Percentiles rank a stretch among this genome's conserved stretches.
Evolutionary conservation across 179 eudicot genomes (phyloP).

Genomic region (Beta corolliflora): DNA sequence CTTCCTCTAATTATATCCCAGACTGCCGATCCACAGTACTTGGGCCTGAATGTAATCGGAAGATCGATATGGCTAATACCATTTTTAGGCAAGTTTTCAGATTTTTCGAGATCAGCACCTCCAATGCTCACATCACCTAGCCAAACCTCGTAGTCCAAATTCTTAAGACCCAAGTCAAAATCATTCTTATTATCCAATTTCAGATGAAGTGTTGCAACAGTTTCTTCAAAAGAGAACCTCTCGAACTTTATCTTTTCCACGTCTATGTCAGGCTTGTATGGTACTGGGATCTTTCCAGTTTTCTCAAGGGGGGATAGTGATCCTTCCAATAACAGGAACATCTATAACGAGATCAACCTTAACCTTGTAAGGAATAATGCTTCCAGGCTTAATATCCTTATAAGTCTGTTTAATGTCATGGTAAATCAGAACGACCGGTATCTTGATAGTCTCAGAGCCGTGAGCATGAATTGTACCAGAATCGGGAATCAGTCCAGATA

Average conservation of each 20-base stretch:
- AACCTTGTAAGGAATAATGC: conserved; percentile 76
- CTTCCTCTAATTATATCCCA: conserved; percentile 97
- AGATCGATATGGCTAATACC: conserved; percentile 58
- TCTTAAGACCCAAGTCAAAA: conserved; percentile 75
- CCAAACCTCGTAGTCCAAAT: conserved; percentile 88
- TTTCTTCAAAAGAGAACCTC: conserved; percentile 86
- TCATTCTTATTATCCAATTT: conserved; percentile 90
- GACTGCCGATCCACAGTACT: conserved; percentile 80
- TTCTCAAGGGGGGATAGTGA: conserved; percentile 90
- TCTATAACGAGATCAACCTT: conserved; percentile 85
- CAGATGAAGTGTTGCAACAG: conserved; percentile 72
- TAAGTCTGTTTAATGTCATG: conserved; percentile 81
- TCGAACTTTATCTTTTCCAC: conserved; percentile 80
- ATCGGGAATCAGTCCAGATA: conserved; percentile 91
- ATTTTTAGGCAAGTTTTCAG: conserved; percentile 58
- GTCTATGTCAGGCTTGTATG: conserved; percentile 90
- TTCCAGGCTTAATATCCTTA: conserved; percentile 78
- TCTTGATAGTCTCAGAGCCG: conserved; percentile 87
- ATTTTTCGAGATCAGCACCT: conserved; percentile 64
- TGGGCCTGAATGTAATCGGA: conserved; percentile 88
- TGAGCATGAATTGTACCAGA: conserved; percentile 93
- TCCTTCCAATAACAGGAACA: conserved; percentile 85
- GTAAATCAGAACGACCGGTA: conserved; percentile 68
- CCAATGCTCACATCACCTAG: conserved; percentile 72
- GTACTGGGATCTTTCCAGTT: conserved; percentile 85